phyloP scores from a whole-genome alignment of 2,329 filamentous ascomycete genomes.

The Karstenula rhodostoma region DNA sequence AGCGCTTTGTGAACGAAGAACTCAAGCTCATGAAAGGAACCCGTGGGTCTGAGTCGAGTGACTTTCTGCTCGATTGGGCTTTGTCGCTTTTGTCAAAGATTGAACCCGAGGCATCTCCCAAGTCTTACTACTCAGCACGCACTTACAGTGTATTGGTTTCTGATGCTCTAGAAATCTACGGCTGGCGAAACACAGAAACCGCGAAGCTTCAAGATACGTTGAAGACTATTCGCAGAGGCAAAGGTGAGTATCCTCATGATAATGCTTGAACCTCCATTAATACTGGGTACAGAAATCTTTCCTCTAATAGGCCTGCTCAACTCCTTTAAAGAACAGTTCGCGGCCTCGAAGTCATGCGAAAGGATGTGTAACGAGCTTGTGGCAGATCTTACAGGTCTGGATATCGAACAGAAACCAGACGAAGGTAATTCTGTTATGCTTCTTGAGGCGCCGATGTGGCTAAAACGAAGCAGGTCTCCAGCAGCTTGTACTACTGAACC shows the following conservation, averaged over 20 bases:
- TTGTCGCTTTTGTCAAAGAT: slow-evolving; percentile 33
- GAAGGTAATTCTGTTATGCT: slow-evolving; percentile 46
- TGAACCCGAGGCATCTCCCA: slow-evolving; percentile 30
- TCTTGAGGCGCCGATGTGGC: not conserved
- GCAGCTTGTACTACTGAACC: slow-evolving; percentile 63
- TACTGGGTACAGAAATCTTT: slow-evolving; percentile 50
- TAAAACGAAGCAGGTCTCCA: slow-evolving; percentile 49
- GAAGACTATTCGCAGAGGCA: slow-evolving; percentile 37
- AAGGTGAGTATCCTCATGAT: slow-evolving; percentile 20
- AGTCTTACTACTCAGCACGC: slow-evolving; percentile 54
- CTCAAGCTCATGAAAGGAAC: slow-evolving; percentile 31
- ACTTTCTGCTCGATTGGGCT: slow-evolving; percentile 38
- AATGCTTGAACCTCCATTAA: not conserved
- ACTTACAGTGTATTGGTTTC: slow-evolving; percentile 48
- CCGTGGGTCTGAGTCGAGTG: slow-evolving; percentile 24
- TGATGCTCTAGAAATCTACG: slow-evolving; percentile 53
- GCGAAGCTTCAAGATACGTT: slow-evolving; percentile 48
- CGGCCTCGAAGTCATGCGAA: slow-evolving; percentile 57
- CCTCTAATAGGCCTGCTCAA: slow-evolving; percentile 58
- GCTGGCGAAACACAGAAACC: slow-evolving; percentile 48
- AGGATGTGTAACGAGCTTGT: slow-evolving; percentile 68
- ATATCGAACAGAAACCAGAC: slow-evolving; percentile 52
- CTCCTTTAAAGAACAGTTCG: slow-evolving; percentile 59
- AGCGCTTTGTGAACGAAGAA: slow-evolving; percentile 57
- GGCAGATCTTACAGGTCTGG: slow-evolving; percentile 65